These are phyloP conservation scores for Cyclocybe aegerita DNA, from an alignment of 768 basidiomycete genomes.

Conservation along the genomic window DNA sequence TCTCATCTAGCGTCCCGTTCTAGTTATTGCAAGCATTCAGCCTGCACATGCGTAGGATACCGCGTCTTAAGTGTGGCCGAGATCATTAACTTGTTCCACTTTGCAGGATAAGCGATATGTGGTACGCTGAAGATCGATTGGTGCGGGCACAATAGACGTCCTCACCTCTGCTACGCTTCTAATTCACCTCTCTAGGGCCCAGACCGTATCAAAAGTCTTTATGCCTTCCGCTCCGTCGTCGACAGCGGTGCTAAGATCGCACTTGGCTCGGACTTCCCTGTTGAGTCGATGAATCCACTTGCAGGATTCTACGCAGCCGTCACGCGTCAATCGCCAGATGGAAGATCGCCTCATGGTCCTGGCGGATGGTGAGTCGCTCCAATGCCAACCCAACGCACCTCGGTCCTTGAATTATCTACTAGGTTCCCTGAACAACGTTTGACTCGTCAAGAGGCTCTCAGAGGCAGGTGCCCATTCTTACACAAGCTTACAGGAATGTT, in stretches of 20 bases:
- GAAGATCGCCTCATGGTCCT: constrained; percentile 78
- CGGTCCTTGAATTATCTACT: neutral
- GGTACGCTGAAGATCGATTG: constrained; percentile 81
- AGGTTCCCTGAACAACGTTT: constrained; percentile 86
- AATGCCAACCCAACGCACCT: neutral
- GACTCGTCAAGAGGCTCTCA: constrained; percentile 72
- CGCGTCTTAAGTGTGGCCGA: constrained; percentile 14
- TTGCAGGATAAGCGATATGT: constrained; percentile 80
- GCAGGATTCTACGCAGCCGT: constrained; percentile 87
- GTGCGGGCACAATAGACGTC: constrained; percentile 36
- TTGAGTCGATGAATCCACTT: constrained; percentile 85
- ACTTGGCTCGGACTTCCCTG: constrained; percentile 88
- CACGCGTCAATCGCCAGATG: constrained; percentile 66
- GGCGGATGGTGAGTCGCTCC: constrained; percentile 70
- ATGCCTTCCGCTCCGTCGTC: constrained; percentile 79
- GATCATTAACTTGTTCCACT: constrained; percentile 1
- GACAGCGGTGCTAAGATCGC: constrained; percentile 68
- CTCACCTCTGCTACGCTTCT: constrained; percentile 1
- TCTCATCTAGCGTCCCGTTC: constrained; percentile 7
- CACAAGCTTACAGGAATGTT: constrained; percentile 15
- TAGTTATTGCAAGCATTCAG: constrained; percentile 89
- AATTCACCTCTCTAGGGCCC: constrained; percentile 52
- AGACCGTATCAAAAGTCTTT: constrained; percentile 80
- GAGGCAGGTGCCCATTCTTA: constrained; percentile 34
- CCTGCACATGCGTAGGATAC: constrained; percentile 78